phyloP scores from a whole-genome alignment of 805 yeast genomes.

The Kregervanrija delftensis region DNA sequence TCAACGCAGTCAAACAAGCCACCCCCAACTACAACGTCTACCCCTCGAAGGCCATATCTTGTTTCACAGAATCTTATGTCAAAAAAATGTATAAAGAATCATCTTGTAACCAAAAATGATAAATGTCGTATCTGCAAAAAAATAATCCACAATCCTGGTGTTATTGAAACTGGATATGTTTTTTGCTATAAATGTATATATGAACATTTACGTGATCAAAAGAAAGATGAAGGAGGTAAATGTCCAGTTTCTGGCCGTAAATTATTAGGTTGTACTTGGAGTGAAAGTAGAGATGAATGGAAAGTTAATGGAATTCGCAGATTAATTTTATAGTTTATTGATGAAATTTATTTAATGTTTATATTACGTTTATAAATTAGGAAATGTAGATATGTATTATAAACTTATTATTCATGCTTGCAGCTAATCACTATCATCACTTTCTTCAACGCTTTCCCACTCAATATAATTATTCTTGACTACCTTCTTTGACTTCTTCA shows the following conservation, averaged over 20 bases:
- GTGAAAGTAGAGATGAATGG: constrained; percentile 54
- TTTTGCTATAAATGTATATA: constrained; percentile 85
- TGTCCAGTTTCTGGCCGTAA: constrained; percentile 80
- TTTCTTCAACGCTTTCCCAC: constrained; percentile 58
- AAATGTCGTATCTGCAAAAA: constrained; percentile 67
- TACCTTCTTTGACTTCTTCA: constrained; percentile 51
- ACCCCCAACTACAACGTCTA: constrained; percentile 2
- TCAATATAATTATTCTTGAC: constrained; percentile 61
- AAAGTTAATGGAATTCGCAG: constrained; percentile 69
- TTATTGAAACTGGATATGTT: constrained; percentile 86
- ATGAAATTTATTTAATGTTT: neutral
- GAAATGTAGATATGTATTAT: neutral
- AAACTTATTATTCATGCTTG: neutral
- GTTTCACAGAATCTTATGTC: constrained; percentile 8
- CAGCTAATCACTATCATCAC: constrained; percentile 22
- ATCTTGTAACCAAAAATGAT: constrained; percentile 23
- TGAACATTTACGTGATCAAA: constrained; percentile 47
- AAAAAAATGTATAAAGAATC: constrained; percentile 10
- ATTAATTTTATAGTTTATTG: constrained; percentile 44
- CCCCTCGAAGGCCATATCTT: constrained; percentile 21
- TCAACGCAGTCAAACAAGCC: constrained; percentile 46
- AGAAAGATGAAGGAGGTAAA: constrained; percentile 48
- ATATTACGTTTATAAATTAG: neutral
- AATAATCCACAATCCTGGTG: constrained; percentile 68
- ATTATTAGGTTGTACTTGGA: constrained; percentile 65